A percentile compares a stretch with the other conserved stretches of the same genome.
phyloP scores from a whole-genome alignment of 2,329 filamentous ascomycete genomes.

The Fusarium sp. region DNA sequence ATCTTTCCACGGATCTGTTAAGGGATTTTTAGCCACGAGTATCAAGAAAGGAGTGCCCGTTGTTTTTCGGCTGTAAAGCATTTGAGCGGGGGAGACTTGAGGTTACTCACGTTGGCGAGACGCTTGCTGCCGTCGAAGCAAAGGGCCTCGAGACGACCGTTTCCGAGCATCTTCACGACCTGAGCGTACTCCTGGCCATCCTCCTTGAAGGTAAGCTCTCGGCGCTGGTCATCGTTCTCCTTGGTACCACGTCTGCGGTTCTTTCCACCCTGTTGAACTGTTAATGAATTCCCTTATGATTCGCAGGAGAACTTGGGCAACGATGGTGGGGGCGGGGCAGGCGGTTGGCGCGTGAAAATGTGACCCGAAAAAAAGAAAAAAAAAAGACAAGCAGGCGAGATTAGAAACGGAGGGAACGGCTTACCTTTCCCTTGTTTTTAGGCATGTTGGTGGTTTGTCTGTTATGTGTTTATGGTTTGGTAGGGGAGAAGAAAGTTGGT shows the following conservation, averaged over 20 bases:
- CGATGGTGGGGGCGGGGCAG: slow-evolving; percentile 48
- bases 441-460: slow-evolving; percentile 73
- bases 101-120: slow-evolving; percentile 53
- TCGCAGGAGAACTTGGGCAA: slow-evolving; percentile 25
- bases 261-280: slow-evolving; percentile 83
- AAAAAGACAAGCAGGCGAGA: background rate
- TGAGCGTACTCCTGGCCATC: slow-evolving; percentile 80
- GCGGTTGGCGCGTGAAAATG: slow-evolving; percentile 27
- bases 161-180: slow-evolving; percentile 89
- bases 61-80: background rate
- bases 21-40: slow-evolving; percentile 71
- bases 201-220: slow-evolving; percentile 98
- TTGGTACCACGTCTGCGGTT: slow-evolving; percentile 99
- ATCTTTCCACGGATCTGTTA: slow-evolving; percentile 82
- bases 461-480: slow-evolving; percentile 13
- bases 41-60: background rate
- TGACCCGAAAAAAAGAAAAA: background rate
- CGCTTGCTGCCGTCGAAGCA: slow-evolving; percentile 85
- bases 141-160: slow-evolving; percentile 89
- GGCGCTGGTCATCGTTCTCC: slow-evolving; percentile 99
- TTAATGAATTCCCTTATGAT: slow-evolving; percentile 32
- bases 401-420: slow-evolving; percentile 40
- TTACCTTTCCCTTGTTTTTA: slow-evolving; percentile 99
- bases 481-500: slow-evolving; percentile 24
- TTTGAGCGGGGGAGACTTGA: background rate